Conservation (phyloP, 169 alveolate genomes). For the Cryptosporidium meleagridis region DNA sequence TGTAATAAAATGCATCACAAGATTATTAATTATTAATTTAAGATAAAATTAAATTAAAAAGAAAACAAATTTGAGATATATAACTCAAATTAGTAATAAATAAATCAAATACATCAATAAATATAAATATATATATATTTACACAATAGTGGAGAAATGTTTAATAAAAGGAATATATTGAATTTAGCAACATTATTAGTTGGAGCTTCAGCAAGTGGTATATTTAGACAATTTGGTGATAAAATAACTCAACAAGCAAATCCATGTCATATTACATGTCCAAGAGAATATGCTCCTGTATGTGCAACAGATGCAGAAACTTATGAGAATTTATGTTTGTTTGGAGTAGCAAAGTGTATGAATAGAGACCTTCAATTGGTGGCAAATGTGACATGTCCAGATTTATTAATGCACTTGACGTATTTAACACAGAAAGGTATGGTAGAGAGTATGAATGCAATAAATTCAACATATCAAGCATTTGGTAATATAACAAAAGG, state of each 20-base stretch:
- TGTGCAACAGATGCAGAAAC: constrained; percentile 76
- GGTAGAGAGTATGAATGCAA: constrained; percentile 28
- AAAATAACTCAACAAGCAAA: constrained; percentile 5
- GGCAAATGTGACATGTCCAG: constrained; percentile 74
- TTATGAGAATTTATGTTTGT: constrained; percentile 44
- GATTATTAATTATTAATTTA: constrained; percentile 34
- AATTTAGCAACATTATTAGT: constrained; percentile 47
- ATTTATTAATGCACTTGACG: constrained; percentile 31
- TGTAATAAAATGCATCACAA: constrained; percentile 6
- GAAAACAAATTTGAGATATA: not conserved
- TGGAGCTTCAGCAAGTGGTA: constrained; percentile 72
- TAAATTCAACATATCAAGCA: constrained; percentile 32
- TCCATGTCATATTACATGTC: constrained; percentile 72
- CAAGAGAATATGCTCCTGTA: constrained; percentile 71
- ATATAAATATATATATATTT: no score
- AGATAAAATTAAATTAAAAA: constrained; percentile 22
- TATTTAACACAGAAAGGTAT: constrained; percentile 37
- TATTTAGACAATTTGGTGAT: constrained; percentile 43
- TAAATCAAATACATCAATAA: no score
- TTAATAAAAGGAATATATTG: constrained; percentile 2
- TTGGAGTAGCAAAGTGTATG: constrained; percentile 65
- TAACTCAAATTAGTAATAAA: not conserved
- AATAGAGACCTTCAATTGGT: constrained; percentile 60
- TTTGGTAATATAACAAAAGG: constrained; percentile 38
- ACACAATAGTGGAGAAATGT: not conserved